These are phyloP conservation scores for Talaromyces albobiverticillius DNA, from an alignment of 2,329 filamentous ascomycete genomes.

Conservation along the genomic window DNA sequence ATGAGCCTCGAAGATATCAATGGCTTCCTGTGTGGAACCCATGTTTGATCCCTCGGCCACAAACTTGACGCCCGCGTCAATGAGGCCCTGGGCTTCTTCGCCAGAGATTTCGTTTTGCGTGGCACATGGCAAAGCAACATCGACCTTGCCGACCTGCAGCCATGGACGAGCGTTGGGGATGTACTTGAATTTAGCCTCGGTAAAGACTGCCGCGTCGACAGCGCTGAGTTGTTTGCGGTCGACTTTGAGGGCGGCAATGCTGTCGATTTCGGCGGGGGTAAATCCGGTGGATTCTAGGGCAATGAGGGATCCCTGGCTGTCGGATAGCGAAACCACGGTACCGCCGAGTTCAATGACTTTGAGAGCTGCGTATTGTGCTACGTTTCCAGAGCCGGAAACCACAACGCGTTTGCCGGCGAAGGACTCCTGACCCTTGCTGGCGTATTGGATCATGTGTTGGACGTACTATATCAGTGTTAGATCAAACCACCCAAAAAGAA, in stretches of 20 bases:
- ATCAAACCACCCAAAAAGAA: neutral
- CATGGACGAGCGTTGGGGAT: conserved; percentile 84
- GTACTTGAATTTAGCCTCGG: conserved; percentile 68
- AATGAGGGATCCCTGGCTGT: conserved; percentile 82
- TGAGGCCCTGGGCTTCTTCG: conserved; percentile 81
- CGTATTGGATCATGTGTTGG: conserved; percentile 90
- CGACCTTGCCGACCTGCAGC: conserved; percentile 83
- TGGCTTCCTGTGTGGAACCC: conserved; percentile 95
- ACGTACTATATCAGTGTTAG: conserved; percentile 60
- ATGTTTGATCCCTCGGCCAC: conserved; percentile 98
- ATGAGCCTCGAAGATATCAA: conserved; percentile 86
- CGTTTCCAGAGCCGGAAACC: conserved; percentile 95
- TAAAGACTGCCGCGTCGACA: conserved; percentile 39
- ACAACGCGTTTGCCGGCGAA: conserved; percentile 91
- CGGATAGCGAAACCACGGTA: conserved; percentile 87
- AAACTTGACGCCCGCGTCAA: conserved; percentile 73
- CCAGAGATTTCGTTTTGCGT: conserved; percentile 97
- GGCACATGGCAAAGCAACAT: conserved; percentile 86
- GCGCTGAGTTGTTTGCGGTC: conserved; percentile 77
- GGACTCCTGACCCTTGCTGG: conserved; percentile 70
- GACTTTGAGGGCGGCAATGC: conserved; percentile 83
- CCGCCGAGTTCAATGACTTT: conserved; percentile 96
- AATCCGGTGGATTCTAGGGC: conserved; percentile 62
- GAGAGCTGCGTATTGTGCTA: conserved; percentile 94
- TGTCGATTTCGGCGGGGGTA: conserved; percentile 72